phyloP scores from a whole-genome alignment of 495 filamentous ascomycete species.

The Aspergillus cavernicola region DNA sequence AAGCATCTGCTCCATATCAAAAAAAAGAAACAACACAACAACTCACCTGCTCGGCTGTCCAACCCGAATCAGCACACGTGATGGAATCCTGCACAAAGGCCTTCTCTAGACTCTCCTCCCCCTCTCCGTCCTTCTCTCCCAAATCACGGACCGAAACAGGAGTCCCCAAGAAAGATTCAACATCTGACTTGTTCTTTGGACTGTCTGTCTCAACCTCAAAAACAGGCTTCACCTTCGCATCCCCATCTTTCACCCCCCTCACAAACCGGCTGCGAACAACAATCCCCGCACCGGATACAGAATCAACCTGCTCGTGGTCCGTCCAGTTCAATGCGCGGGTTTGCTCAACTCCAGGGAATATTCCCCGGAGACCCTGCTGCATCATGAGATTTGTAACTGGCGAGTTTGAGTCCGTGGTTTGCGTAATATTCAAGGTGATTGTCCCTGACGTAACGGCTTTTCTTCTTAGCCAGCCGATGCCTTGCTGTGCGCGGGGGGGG shows the following conservation, averaged over 20 bases:
- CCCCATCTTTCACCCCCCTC: neutral
- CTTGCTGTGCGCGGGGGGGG: neutral
- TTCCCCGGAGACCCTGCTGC: conserved; percentile 1
- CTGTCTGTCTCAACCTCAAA: neutral
- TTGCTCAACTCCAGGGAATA: conserved; percentile 1
- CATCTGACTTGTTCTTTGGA: neutral
- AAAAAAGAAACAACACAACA: neutral
- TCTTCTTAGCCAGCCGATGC: neutral
- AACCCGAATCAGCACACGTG: neutral
- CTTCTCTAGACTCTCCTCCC: neutral
- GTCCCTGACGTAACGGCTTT: neutral
- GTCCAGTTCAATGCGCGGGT: neutral
- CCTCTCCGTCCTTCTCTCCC: neutral
- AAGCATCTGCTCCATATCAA: too few relatives aligned
- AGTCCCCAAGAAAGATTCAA: neutral
- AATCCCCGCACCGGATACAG: neutral
- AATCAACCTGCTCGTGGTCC: neutral
- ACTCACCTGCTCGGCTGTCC: conserved; percentile 1
- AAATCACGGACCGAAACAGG: neutral
- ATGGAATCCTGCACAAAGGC: neutral
- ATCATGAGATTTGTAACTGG: neutral
- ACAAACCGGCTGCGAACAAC: neutral
- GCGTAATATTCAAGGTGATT: neutral
- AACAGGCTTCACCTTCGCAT: neutral
- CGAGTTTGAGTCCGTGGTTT: neutral